Evolutionary conservation across 257 asterid species (phyloP).

Genomic region (Ligustrum vulgare): DNA sequence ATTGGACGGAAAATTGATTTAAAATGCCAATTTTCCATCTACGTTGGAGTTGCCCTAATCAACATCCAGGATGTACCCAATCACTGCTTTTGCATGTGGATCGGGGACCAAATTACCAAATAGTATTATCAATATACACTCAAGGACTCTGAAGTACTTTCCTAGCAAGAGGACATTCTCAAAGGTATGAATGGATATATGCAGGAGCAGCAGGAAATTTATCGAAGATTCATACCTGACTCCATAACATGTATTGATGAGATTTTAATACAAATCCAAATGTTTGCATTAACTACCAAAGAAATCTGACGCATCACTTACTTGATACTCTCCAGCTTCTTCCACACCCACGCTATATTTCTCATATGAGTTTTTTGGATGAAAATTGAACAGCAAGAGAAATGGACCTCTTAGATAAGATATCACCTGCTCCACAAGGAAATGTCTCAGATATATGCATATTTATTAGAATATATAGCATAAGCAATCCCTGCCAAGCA

Average conservation of each 20-base stretch:
- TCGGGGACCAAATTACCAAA: background rate
- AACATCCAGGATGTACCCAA: background rate
- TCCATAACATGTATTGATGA: background rate
- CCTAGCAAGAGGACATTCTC: background rate
- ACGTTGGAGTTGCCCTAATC: background rate
- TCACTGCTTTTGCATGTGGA: background rate
- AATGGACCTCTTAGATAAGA: conserved; percentile 81
- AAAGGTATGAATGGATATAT: background rate
- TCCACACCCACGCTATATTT: conserved; percentile 78
- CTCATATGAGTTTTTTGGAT: conserved; percentile 68
- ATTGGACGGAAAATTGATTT: too few relatives aligned
- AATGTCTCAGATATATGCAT: conserved; percentile 24
- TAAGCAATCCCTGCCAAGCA: background rate
- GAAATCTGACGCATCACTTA: conserved; percentile 43
- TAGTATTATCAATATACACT: background rate
- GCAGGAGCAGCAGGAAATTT: background rate
- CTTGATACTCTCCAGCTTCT: conserved; percentile 98
- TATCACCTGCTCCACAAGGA: conserved; percentile 65
- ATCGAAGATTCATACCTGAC: background rate
- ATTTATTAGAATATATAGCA: background rate
- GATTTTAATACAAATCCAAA: conserved; percentile 16
- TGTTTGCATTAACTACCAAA: conserved; percentile 1
- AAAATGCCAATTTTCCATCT: too few relatives aligned
- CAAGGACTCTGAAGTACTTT: background rate
- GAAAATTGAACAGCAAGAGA: conserved; percentile 83